Evolutionary conservation across 768 basidiomycete genomes (phyloP).

Genomic region (Mrakia hoshinonis): DNA sequence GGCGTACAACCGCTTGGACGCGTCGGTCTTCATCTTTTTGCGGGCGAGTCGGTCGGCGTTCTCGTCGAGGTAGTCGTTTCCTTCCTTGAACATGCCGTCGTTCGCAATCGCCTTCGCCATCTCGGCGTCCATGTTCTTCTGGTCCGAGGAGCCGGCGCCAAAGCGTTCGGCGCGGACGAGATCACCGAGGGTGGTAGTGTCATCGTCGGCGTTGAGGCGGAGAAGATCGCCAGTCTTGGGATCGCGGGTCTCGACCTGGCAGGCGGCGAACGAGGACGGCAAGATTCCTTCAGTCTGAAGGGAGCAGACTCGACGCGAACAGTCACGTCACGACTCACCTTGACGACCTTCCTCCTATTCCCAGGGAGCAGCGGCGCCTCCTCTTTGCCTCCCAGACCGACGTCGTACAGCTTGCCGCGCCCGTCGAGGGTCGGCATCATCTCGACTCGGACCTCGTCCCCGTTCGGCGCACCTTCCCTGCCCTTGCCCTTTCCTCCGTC

Average conservation of each 20-base stretch:
- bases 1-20: constrained; percentile 93
- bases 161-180: constrained; percentile 89
- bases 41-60: constrained; percentile 86
- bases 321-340: constrained; percentile 43
- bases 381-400: constrained; percentile 55
- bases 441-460: constrained; percentile 57
- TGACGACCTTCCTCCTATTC: constrained; percentile 67
- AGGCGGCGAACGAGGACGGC: background rate
- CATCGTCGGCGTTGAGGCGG: constrained; percentile 84
- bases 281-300: background rate
- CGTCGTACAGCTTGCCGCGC: constrained; percentile 76
- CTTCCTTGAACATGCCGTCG: constrained; percentile 78
- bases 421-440: constrained; percentile 83
- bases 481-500: constrained; percentile 36
- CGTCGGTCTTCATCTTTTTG: constrained; percentile 91
- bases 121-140: constrained; percentile 83
- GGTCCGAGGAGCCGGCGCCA: constrained; percentile 76
- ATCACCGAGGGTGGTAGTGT: constrained; percentile 73
- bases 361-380: constrained; percentile 54
- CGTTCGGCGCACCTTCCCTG: constrained; percentile 34
- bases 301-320: constrained; percentile 20
- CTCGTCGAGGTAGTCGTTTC: constrained; percentile 92
- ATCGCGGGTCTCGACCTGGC: constrained; percentile 77
- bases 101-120: constrained; percentile 79
- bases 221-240: constrained; percentile 81